Evolutionary conservation across 345 rosid genomes (phyloP).

Genomic region (Rhodomyrtus tomentosa): DNA sequence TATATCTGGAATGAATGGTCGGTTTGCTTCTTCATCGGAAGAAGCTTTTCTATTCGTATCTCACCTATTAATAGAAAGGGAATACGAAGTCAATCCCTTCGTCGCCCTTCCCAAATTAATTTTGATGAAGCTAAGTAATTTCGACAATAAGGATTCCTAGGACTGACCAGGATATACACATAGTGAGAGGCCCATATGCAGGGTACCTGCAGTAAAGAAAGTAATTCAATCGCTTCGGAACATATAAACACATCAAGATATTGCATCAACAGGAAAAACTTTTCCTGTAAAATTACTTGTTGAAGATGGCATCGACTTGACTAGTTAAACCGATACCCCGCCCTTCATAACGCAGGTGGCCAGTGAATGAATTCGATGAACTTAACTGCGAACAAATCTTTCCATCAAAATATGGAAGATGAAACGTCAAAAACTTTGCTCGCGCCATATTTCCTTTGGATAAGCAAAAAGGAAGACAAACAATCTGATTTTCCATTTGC

Average conservation of each 20-base stretch:
- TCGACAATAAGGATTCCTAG: background rate
- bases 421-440: background rate
- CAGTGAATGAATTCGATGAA: background rate
- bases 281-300: background rate
- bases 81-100: background rate
- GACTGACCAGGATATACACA: conserved; percentile 15
- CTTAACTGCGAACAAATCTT: background rate
- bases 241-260: background rate
- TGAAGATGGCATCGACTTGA: background rate
- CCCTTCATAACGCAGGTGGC: background rate
- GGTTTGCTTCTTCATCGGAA: too few relatives aligned
- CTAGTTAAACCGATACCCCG: background rate
- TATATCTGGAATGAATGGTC: too few relatives aligned
- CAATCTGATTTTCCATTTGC: background rate
- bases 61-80: background rate
- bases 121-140: background rate
- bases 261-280: background rate
- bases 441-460: background rate
- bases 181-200: conserved; percentile 14
- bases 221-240: background rate
- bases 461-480: background rate
- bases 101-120: background rate
- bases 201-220: conserved; percentile 12
- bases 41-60: too few relatives aligned
- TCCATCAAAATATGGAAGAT: background rate